Evolutionary conservation across 106 monocot genomes (phyloP), one percentile per base, ranked within the genome.

Genomic region (Apostasia ramifera): DNA sequence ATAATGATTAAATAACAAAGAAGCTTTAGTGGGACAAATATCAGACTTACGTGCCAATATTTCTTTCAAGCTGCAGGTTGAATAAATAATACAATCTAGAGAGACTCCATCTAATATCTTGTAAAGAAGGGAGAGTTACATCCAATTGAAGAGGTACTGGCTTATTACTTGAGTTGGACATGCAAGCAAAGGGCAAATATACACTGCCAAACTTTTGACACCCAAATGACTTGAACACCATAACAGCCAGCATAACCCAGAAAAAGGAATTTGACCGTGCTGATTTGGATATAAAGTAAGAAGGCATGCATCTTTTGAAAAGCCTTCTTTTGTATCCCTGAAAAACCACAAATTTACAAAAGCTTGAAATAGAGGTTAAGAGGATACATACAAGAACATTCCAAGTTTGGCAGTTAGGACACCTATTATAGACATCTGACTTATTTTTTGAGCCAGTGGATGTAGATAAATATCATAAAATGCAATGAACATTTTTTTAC

Each of bases 11-110:
- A 26, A 26, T 26, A 26, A 26, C 26, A 26, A 26, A 26, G n/a
- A 46, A 47, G 48, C 47, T 2, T 45, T 49, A 48, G 42, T 47
- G 65, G 7, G 8, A 70, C 39, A 59, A 11, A 63, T 13, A 57
- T 38, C 14, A 65, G 43, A 85, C 89, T 74, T 83, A 89, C 89
- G 76, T 73, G 85, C 80, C 82, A 67, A 89, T 89, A 67, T 89
- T 89, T 60, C 89, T 74, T 68, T 89, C 89, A 70, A 89, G 89
- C 57, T 85, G 89, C 63, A 80, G 66, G 79, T 85, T 89, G 78
- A 89, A 83, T 47, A 89, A 56, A 80, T 89, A 89, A 77, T 89
- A 89, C 15, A 83, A 52, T 40, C 89, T 85, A 69, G 85, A 74
- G 50, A 89, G 42, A 64, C 78, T 78, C 89, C 85, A 89, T 82